Conservation (phyloP, 176 grass and related monocot genomes). For the Paspalum vaginatum region DNA sequence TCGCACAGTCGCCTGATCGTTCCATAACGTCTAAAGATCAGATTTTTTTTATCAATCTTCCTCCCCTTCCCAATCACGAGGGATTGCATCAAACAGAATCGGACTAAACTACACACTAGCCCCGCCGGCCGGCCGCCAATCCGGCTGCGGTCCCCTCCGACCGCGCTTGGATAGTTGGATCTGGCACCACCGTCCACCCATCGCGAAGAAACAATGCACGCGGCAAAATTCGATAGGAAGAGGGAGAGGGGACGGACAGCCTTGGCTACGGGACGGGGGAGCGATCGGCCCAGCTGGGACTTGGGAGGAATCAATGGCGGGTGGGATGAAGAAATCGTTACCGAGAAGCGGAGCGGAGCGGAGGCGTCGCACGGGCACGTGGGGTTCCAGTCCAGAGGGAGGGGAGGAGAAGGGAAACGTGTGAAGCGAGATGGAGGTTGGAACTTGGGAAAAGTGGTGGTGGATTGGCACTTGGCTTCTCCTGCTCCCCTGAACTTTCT, state of each 20-base stretch:
- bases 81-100: constrained; percentile 30
- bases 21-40: not conserved
- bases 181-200: not conserved
- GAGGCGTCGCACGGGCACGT: not conserved
- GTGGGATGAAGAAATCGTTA: constrained; percentile 21
- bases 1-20: not conserved
- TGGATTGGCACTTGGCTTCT: constrained; percentile 28
- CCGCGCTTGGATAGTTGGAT: not conserved
- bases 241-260: not conserved
- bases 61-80: not conserved
- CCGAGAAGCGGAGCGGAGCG: constrained; percentile 4
- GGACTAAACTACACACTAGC: not conserved
- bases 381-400: not conserved
- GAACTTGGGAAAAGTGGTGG: not conserved
- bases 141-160: not conserved
- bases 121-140: not conserved
- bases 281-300: not conserved
- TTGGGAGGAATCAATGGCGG: not conserved
- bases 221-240: not conserved
- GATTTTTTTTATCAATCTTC: not conserved
- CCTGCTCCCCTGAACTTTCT: not conserved
- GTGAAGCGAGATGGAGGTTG: not conserved
- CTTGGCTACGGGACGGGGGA: not conserved
- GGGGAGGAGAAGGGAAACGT: not conserved
- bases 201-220: not conserved